Evolutionary conservation across 208 protist genomes (phyloP), one percentile per base, ranked within the genome.

Genomic region (Acanthamoeba sp.): DNA sequence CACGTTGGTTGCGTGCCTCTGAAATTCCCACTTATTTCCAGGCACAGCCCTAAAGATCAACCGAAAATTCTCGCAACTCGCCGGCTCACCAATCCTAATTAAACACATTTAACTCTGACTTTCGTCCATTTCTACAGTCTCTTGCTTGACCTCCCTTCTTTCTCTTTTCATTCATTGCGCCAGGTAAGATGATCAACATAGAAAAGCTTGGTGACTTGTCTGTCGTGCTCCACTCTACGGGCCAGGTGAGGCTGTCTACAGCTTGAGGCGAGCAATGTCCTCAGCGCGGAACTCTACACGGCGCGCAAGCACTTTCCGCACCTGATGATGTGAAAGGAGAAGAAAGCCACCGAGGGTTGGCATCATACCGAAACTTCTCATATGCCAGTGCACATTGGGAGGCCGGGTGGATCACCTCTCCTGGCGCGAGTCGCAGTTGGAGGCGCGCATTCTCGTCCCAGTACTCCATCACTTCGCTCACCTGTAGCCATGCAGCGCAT

Each of bases 381-480:
- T n/a, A n/a, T n/a, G n/a, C n/a, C n/a, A n/a, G n/a, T n/a, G n/a
- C n/a, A n/a, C n/a, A n/a, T n/a, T n/a, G n/a, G n/a, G n/a, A n/a
- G n/a, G n/a, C n/a, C n/a, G n/a, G n/a, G n/a, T 6, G 48, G 48
- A 16, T 55, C 27, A 82, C 80, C 80, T 88, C 80, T 88, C 42
- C 80, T 40, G 80, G 80, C 48, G 80, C 62, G 80, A 88, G 80
- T 40, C 80, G 42, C 20, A 52, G 34, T 40, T 52, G 42, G 9
- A 88, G 48, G 42, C 50, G 80, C 14, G 80, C 80, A 32, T 88
- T 88, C 48, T 88, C 80, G 48, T 62, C 80, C 80, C 80, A 88
- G 27, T 88, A 88, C 48, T 88, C 80, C 80, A 88, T n/a, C 80
- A 88, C 45, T 24, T 88, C 80, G 45, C 50, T 88, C 48, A 78